Evolutionary conservation across 768 basidiomycete species (phyloP), one percentile per base, ranked within the genome.

Genomic region (Boletus pseudo-olivaceus): DNA sequence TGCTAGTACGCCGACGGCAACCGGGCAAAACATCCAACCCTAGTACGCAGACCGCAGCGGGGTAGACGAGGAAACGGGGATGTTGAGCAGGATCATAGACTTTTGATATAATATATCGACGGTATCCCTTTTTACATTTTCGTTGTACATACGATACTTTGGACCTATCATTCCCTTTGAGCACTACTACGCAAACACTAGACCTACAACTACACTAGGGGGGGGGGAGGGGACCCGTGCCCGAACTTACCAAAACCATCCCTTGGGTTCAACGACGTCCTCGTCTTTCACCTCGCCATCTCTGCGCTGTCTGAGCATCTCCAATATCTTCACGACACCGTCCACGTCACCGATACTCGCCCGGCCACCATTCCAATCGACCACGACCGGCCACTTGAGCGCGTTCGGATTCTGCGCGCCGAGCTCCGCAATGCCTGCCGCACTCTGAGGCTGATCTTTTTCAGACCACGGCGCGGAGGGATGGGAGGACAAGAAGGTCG

Each of bases 311-410:
- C 88, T 73, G 51, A 91, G 57, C 27, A 70, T 74, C 58, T 91
- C 89, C 64, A 91, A 62, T 15, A 91, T 85, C 2, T 65, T 63
- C 50, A 78, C 80, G n/a, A 89, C 89, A 19, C 84, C 83, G 7
- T 88, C 85, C 17, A 84, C 73, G 55, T 86, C 82, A 0, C 89
- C 89, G 0, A 90, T 70, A 19, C 78, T 78, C 10, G 82, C 87
- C 39, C 76, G 76, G 1, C 89, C 89, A 23, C 75, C 78, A 15
- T 75, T 70, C 89, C 89, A 91, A 60, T 91, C 83, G 2, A 91
- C 89, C 0, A 91, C 86, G 43, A 91, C 78, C 0, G 89, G 89
- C 88, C 87, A 91, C 55, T 83, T 88, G 59, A 90, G 68, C 15
- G 80, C 82, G 14, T 75, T 75, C 1, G 83, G 85, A 53, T 83